Conservation (phyloP, 225 moss, liverwort and hornwort species). For the Ulota crispa region DNA sequence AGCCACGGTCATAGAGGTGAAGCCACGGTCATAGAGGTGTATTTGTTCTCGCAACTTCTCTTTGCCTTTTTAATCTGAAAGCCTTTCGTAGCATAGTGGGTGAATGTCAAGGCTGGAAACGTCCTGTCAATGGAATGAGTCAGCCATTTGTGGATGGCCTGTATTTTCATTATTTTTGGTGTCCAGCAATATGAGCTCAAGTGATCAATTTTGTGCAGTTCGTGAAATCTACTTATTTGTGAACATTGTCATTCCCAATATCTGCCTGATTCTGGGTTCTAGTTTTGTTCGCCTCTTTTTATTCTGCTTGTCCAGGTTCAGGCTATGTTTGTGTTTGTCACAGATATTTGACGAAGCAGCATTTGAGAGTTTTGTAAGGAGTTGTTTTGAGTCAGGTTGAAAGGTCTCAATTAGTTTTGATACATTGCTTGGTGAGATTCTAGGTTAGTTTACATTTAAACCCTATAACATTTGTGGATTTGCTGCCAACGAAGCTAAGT, state of each 20-base stretch:
- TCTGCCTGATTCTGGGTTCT: not conserved
- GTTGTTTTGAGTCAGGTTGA: not conserved
- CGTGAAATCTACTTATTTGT: not conserved
- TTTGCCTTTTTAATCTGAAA: constrained; percentile 14
- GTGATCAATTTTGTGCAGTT: constrained; percentile 8
- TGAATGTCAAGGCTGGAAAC: constrained; percentile 18
- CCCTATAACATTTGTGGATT: not conserved
- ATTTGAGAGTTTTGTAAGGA: not conserved
- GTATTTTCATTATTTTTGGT: constrained; percentile 7
- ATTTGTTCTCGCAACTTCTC: not conserved
- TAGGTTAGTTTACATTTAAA: not conserved
- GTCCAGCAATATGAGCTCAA: constrained; percentile 9
- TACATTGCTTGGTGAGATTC: not conserved
- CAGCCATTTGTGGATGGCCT: constrained; percentile 22
- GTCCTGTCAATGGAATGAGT: constrained; percentile 31
- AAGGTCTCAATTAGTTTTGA: not conserved
- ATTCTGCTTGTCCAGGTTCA: not conserved
- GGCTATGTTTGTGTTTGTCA: not conserved
- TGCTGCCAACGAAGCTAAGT: no score
- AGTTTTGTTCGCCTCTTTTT: not conserved
- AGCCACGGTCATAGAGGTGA: constrained; percentile 68
- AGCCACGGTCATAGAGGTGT: constrained; percentile 45
- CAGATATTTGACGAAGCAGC: not conserved
- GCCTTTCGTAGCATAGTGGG: constrained; percentile 19
- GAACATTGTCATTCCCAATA: not conserved